Evolutionary conservation across 2,329 filamentous ascomycete species (phyloP), one percentile per base, ranked within the genome.

Genomic region (Cryphonectria japonica): DNA sequence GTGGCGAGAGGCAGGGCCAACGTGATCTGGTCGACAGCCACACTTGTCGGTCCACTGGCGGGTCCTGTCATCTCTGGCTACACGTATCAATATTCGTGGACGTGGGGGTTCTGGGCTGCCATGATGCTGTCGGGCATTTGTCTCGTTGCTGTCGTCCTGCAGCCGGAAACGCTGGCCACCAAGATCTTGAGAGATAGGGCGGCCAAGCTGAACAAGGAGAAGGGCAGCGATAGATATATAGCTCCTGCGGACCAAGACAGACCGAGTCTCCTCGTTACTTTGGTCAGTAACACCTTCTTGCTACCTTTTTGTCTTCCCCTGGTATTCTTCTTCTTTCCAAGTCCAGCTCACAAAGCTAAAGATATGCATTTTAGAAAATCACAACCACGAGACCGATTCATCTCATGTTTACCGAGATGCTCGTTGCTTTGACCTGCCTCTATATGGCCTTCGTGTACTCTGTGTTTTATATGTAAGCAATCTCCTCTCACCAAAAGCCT

Each of bases 381-480:
- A 78, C 78, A 11, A 67, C 80, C 19, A 75, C 77, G 1, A 71
- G 78, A 26, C 79, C 78, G 0, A 70, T 80, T 22, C 71, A 75
- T 16, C 75, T 80, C 41, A 75, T 80, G 37, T 77, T 73, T 61
- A 73, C 72, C 2, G 79, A 80, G 73, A 76, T 77, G 71, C 70
- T 80, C 9, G 74, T 80, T 7, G 73, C 75, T 2, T 67, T 79
- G 32, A 78, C 76, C 0, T 78, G 77, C 52, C 39, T 78, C 4
- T 80, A 78, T 61, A 72, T 80, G 65, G 77, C 76, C 0, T 78
- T 80, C 37, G 74, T 79, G 5, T 80, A 80, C 52, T 76, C 78
- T 4, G 76, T 79, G 4, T 79, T 80, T 66, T 80, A 79, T 69
- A 76, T 80, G 71, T 65, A n/a, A 34, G 63, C 32, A 13, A 2